Base-by-base conservation (phyloP, 2,329 filamentous ascomycete species). In the Clonostachys solani region DNA sequence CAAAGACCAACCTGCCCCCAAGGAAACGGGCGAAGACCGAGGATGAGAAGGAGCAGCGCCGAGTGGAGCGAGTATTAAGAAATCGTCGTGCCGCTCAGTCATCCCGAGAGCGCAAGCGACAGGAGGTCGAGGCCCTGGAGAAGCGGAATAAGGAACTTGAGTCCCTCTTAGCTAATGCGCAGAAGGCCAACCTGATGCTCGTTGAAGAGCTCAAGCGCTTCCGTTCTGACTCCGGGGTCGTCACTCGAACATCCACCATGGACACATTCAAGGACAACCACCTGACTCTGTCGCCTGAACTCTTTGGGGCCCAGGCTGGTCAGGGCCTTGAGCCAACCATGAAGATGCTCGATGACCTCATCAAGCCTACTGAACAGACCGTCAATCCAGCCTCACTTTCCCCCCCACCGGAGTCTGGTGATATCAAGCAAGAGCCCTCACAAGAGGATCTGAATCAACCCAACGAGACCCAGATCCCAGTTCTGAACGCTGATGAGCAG, bases 11-110 rank as follows among this genome's bases (percentile, higher is more conserved):
- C 62, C 83, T 97, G 8, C 92, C 92, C 51, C 92, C 92, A 37
- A 86, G 92, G 56, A 99, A 99, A 82, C 90, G 94, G 52, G 94
- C 94, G 58, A 99, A 97, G 80, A 99, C 94, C 4, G 92, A 95
- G 60, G 94, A 96, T 61, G 94, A 99, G 71, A 99, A 99, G 73
- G 94, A 97, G 71, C 94, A 99, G 69, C 87, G 94, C 41, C 88
- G 94, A 52, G 95, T 97, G 47, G 94, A 99, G 75, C 89, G 94
- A 52, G 94, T 99, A 54, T 89, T 97, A 58, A 87, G 94, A 41
- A 99, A 99, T 65, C 89, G 94, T 55, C 89, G 92, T 50, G 94
- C 94, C 42, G 94, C 94, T 38, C 94, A 97, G 76, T 96, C 95
- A 49, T 99, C 94, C 5, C 81, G 94, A 44, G 94, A 99, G 69